Evolutionary conservation across 257 asterid species (phyloP).

Genomic region (Gentiana dahurica): DNA sequence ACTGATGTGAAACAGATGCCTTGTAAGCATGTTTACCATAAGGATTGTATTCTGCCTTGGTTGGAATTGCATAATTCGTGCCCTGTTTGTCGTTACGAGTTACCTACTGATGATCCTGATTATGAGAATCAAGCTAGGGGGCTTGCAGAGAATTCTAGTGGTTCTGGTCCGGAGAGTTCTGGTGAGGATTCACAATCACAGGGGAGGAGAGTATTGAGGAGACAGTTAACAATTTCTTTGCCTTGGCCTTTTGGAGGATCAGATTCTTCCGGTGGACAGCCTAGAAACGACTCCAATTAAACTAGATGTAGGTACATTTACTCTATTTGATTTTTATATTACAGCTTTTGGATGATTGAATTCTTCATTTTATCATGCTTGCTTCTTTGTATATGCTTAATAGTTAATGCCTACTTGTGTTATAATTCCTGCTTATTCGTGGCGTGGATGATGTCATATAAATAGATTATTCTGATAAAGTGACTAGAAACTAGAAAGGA

Average conservation of each 20-base stretch:
- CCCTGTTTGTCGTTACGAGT: constrained; percentile 74
- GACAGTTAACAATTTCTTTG: constrained; percentile 33
- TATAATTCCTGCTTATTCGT: no score
- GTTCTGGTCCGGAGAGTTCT: constrained; percentile 11
- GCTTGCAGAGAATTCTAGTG: constrained; percentile 7
- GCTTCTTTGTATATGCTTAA: no score
- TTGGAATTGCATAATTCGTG: constrained; percentile 75
- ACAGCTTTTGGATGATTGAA: background rate
- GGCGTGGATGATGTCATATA: no score
- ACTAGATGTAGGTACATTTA: constrained; percentile 5
- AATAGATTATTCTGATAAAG: no score
- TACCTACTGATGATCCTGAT: constrained; percentile 78
- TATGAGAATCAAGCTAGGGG: constrained; percentile 35
- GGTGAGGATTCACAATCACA: constrained; percentile 20
- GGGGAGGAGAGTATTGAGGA: constrained; percentile 13
- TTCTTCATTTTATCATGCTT: background rate
- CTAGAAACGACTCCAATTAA: constrained; percentile 17
- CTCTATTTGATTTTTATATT: background rate
- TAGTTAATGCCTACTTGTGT: no score
- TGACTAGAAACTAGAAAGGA: no score
- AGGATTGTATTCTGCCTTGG: constrained; percentile 74
- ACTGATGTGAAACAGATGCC: constrained; percentile 64
- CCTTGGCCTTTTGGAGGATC: constrained; percentile 42
- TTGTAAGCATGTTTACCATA: constrained; percentile 69
- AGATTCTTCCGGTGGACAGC: constrained; percentile 19